Evolutionary conservation across 2,329 filamentous ascomycete species (phyloP).

Genomic region (Pseudonectria foliicola): DNA sequence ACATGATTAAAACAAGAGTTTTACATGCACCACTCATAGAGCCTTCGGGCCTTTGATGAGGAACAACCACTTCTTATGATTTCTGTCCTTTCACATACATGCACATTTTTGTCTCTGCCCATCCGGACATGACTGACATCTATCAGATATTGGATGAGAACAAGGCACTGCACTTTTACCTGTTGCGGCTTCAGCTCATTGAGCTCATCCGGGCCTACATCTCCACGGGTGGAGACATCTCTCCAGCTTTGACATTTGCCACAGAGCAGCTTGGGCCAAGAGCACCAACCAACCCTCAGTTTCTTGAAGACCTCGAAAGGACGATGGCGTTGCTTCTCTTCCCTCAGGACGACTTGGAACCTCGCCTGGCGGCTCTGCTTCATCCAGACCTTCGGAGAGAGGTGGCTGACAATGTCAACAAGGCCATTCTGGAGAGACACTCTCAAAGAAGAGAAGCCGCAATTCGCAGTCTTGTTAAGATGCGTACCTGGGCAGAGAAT

Average conservation of each 20-base stretch:
- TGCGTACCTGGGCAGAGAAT: conserved; percentile 79
- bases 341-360: conserved; percentile 68
- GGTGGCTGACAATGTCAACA: conserved; percentile 85
- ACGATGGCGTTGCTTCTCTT: conserved; percentile 93
- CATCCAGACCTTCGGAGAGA: conserved; percentile 71
- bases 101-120: background rate
- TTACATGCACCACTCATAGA: conserved; percentile 99
- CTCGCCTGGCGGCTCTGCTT: conserved; percentile 67
- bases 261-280: conserved; percentile 80
- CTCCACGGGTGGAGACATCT: conserved; percentile 62
- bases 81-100: conserved; percentile 3
- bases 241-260: conserved; percentile 76
- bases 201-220: conserved; percentile 82
- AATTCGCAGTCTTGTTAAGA: conserved; percentile 71
- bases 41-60: conserved; percentile 84
- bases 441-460: conserved; percentile 70
- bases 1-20: conserved; percentile 87
- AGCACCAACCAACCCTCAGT: conserved; percentile 72
- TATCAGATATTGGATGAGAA: conserved; percentile 81
- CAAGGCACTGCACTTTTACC: conserved; percentile 76
- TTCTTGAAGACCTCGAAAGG: conserved; percentile 79
- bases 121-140: conserved; percentile 5
- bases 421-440: conserved; percentile 72
- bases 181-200: conserved; percentile 85
- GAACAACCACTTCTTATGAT: conserved; percentile 57